Conservation (phyloP, 1,139 yeast species). For the Trichomonascaceae sp. region DNA sequence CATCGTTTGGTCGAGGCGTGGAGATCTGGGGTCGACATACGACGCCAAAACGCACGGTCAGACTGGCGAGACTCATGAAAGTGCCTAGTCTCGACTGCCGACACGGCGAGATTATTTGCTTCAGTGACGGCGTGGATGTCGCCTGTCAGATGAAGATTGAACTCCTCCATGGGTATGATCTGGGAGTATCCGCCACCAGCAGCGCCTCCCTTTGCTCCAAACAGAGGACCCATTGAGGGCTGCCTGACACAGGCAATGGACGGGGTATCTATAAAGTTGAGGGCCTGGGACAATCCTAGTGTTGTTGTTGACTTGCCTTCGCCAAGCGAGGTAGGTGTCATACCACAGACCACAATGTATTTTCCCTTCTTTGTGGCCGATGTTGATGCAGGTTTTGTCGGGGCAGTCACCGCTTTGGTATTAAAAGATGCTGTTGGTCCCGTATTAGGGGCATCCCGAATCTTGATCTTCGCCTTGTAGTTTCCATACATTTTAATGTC, state of each 20-base stretch:
- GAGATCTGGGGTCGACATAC: constrained; percentile 55
- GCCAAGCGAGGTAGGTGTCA: constrained; percentile 96
- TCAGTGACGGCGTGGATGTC: constrained; percentile 96
- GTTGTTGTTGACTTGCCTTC: constrained; percentile 98
- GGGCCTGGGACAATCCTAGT: constrained; percentile 95
- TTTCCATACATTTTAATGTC: constrained; percentile 89
- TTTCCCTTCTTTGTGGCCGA: constrained; percentile 53
- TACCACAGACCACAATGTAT: constrained; percentile 89
- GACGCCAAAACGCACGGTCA: constrained; percentile 72
- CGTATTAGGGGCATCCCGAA: constrained; percentile 28
- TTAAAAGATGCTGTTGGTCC: no score
- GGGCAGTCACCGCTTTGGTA: no score
- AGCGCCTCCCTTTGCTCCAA: constrained; percentile 98
- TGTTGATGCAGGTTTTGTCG: neutral
- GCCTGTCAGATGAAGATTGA: constrained; percentile 96
- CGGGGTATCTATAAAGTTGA: constrained; percentile 40
- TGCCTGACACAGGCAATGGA: constrained; percentile 78
- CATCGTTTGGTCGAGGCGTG: neutral
- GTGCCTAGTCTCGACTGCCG: constrained; percentile 95
- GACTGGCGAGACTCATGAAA: constrained; percentile 91
- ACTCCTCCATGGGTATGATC: constrained; percentile 98
- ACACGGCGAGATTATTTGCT: constrained; percentile 91
- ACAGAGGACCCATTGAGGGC: constrained; percentile 98
- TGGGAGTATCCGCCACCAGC: constrained; percentile 99
- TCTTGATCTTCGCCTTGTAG: constrained; percentile 73